These are phyloP conservation scores for grape (Vitis vinifera) DNA, from an alignment of 164 flowering plant species.

Conservation along the genomic window ASM3070453v1 NC_081817.1:1304001-1304500, in stretches of 20 bases:
- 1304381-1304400: slow-evolving; percentile 28
- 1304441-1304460: neutral
- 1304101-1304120: too few species aligned
- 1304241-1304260: slow-evolving; percentile 32
- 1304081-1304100: too few species aligned
- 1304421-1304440: slow-evolving; percentile 14
- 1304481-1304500: slow-evolving; percentile 16
- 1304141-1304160: neutral
- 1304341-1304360: slow-evolving; percentile 23
- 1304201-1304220: slow-evolving; percentile 2
- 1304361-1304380: slow-evolving; percentile 45
- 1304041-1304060: neutral
- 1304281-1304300: neutral
- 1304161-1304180: neutral
- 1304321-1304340: slow-evolving; percentile 22
- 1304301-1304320: neutral
- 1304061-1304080: neutral
- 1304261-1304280: neutral
- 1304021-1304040: neutral
- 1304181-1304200: too few species aligned
- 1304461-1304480: slow-evolving; percentile 3
- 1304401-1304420: slow-evolving; percentile 27
- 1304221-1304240: slow-evolving; percentile 21
- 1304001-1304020: neutral
- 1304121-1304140: too few species aligned